Conservation (phyloP, 495 filamentous ascomycete species). For the Hyaloscypha bicolor region DNA sequence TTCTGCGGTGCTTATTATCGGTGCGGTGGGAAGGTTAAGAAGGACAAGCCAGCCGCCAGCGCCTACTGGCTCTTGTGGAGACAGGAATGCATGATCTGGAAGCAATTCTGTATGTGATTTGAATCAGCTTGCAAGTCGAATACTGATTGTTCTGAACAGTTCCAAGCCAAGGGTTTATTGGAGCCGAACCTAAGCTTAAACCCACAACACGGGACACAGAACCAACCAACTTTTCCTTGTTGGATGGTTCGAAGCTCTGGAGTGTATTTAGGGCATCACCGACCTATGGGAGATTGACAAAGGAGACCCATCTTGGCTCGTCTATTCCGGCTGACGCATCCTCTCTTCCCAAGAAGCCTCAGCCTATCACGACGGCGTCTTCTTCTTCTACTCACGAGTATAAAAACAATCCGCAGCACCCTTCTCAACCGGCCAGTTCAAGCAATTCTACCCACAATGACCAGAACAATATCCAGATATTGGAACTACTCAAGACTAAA, state of each 20-base stretch:
- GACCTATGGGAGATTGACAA: neutral
- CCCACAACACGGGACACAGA: neutral
- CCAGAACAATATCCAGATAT: neutral
- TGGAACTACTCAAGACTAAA: neutral
- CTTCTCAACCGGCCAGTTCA: no score
- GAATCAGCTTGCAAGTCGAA: neutral
- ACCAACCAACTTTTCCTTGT: neutral
- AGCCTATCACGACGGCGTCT: neutral
- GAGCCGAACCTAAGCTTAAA: neutral
- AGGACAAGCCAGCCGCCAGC: neutral
- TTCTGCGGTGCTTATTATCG: neutral
- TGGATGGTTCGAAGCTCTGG: neutral
- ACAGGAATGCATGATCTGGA: constrained; percentile 9
- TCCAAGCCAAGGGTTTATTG: neutral
- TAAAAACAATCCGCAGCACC: neutral
- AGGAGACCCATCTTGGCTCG: neutral
- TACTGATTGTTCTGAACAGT: neutral
- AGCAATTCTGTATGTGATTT: constrained; percentile 11
- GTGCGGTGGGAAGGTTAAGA: neutral
- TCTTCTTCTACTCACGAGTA: neutral
- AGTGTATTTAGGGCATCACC: neutral
- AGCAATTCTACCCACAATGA: no score
- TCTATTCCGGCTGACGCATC: neutral
- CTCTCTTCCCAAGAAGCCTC: neutral
- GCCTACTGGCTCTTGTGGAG: constrained; percentile 4